Evolutionary conservation across 2,329 filamentous ascomycete genomes (phyloP).

Genomic region (Fusarium udum): DNA sequence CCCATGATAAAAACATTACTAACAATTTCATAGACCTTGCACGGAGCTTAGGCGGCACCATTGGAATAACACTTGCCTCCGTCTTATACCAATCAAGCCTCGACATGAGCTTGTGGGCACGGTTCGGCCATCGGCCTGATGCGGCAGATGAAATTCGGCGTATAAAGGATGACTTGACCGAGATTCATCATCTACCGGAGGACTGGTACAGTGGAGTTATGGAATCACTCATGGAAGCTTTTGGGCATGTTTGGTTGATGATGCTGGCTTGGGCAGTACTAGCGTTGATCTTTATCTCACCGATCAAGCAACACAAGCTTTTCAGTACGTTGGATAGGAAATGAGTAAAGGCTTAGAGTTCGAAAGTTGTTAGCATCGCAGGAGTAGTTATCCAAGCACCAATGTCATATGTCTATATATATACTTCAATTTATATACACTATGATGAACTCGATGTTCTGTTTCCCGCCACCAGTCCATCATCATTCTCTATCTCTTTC

Average conservation of each 20-base stretch:
- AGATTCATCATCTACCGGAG: background rate
- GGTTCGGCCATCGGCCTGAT: background rate
- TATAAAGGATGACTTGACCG: background rate
- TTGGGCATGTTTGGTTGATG: slow-evolving; percentile 9
- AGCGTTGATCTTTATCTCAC: background rate
- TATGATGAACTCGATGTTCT: background rate
- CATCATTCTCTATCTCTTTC: slow-evolving; percentile 5
- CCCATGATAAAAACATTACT: background rate
- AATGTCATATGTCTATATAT: background rate
- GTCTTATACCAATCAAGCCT: slow-evolving; percentile 13
- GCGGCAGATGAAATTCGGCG: background rate
- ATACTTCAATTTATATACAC: background rate
- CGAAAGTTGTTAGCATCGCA: background rate
- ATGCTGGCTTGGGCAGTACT: background rate
- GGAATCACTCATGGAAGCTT: slow-evolving; percentile 6
- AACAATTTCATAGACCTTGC: background rate
- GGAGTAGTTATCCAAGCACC: background rate
- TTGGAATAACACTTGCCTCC: slow-evolving; percentile 9
- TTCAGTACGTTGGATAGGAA: background rate
- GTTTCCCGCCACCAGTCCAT: slow-evolving; percentile 10
- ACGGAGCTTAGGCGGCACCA: slow-evolving; percentile 1
- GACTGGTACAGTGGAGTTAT: slow-evolving; percentile 10
- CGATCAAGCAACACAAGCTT: slow-evolving; percentile 10
- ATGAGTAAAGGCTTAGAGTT: background rate
- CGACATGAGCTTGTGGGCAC: background rate